These are phyloP conservation scores for Hanseniaspora clermontiae DNA, from an alignment of 805 yeast genomes.

Conservation along the genomic window DNA sequence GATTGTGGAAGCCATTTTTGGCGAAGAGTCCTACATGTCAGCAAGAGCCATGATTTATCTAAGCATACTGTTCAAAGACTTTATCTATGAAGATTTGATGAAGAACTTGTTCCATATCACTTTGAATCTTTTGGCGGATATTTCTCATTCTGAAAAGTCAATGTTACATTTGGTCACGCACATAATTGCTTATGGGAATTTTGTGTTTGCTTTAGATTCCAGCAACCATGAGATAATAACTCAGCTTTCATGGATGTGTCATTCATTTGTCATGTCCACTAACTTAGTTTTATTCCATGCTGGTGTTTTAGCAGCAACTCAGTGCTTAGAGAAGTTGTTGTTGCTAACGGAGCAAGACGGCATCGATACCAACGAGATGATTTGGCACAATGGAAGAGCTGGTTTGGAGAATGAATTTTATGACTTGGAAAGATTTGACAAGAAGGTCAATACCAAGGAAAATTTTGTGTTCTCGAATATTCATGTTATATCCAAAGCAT, in stretches of 20 bases:
- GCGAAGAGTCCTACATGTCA: conserved; percentile 45
- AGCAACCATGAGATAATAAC: conserved; percentile 22
- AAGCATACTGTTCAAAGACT: conserved; percentile 54
- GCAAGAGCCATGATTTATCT: conserved; percentile 55
- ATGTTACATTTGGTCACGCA: conserved; percentile 28
- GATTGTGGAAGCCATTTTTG: conserved; percentile 50
- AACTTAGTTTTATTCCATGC: conserved; percentile 31
- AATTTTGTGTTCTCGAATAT: conserved; percentile 44
- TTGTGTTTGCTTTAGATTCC: conserved; percentile 30
- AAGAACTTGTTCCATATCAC: conserved; percentile 23
- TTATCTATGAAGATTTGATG: conserved; percentile 46
- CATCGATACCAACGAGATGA: conserved; percentile 23
- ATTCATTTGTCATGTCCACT: conserved; percentile 26
- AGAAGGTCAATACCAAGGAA: conserved; percentile 30
- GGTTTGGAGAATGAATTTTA: conserved; percentile 33
- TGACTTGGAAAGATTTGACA: conserved; percentile 33
- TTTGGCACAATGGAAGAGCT: conserved; percentile 23
- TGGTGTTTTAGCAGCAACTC: conserved; percentile 30
- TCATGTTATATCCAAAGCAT: conserved; percentile 41
- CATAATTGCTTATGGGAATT: conserved; percentile 31
- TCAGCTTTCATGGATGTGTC: conserved; percentile 31
- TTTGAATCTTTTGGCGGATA: conserved; percentile 28
- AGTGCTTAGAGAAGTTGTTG: conserved; percentile 26
- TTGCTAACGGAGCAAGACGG: conserved; percentile 21
- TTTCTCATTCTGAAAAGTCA: conserved; percentile 25